Base-by-base conservation (phyloP, 306 rosid species). In the Medicago lupulina region DNA sequence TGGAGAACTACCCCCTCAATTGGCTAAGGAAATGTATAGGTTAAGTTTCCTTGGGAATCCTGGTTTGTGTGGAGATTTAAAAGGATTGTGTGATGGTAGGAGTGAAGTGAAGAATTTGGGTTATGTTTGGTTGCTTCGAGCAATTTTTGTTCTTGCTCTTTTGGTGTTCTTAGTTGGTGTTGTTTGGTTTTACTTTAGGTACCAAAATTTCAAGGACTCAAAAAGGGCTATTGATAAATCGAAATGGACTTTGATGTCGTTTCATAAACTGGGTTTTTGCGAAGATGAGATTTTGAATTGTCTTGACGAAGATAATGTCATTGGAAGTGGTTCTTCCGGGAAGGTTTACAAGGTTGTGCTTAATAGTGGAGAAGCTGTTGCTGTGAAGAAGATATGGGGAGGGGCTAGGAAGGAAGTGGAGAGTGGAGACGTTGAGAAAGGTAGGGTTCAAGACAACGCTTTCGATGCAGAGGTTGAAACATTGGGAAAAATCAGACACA, bases 371-470 rank as follows among this genome's bases (percentile, higher is more conserved):
- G 93, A 92, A 66, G 86, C 71, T 2, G 92, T 92, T 14, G 99
- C 99, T 0, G 97, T 95, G 77, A 95, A 95, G 86, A 95, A 85
- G 76, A 87, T 92, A 17, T 92, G 97, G 99, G 87, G 88, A n/a
- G 88, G 87, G 46, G 58, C 62, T 0, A 74, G 51, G 19, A 84
- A 83, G 81, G 97, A 86, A 8, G 36, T 78, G 2, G 89, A 81
- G 13, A 81, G 80, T 40, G 87, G 83, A 1, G 97, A 90, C 82
- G 67, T 87, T 1, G 98, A 95, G 62, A 92, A 81, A 21, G 91
- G 88, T 40, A 70, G 85, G 34, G 84, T 76, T 67, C 90, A 80
- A 41, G 96, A 89, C 65, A 79, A 86, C 79, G 86, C 78, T n/a
- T 95, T 95, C 38, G 97, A 90, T 59, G 97, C 99, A 0, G 99